Conservation (phyloP, 2,329 filamentous ascomycete genomes). For the Colletotrichum australisinense region DNA sequence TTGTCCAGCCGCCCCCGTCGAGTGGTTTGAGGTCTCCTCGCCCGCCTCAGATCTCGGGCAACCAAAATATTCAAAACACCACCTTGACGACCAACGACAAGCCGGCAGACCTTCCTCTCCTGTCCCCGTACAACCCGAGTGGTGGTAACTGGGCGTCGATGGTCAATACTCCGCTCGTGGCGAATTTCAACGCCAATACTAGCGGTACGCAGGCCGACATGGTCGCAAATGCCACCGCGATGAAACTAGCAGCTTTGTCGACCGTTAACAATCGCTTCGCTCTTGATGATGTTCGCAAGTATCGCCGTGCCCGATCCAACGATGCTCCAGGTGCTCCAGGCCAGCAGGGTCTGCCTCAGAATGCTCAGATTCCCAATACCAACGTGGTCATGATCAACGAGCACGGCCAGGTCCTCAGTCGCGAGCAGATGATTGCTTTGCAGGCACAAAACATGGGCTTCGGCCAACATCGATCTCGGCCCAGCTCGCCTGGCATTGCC, state of each 20-base stretch:
- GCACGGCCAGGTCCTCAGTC: slow-evolving; percentile 85
- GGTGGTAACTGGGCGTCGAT: slow-evolving; percentile 98
- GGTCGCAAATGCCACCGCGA: slow-evolving; percentile 98
- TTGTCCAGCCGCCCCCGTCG: slow-evolving; percentile 83
- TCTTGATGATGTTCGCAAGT: slow-evolving; percentile 96
- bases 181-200: slow-evolving; percentile 77
- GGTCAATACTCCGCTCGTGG: slow-evolving; percentile 96
- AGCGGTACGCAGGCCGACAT: slow-evolving; percentile 86
- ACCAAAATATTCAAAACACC: slow-evolving; percentile 82
- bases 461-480: slow-evolving; percentile 81
- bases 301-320: slow-evolving; percentile 89
- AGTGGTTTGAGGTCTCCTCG: slow-evolving; percentile 83
- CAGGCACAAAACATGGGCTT: slow-evolving; percentile 74
- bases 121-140: slow-evolving; percentile 84
- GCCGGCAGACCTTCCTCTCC: slow-evolving; percentile 78
- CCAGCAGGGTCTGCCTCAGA: slow-evolving; percentile 26
- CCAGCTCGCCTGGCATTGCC: slow-evolving; percentile 87
- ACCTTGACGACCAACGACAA: slow-evolving; percentile 81
- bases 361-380: slow-evolving; percentile 71
- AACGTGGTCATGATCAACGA: slow-evolving; percentile 96
- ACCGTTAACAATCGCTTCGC: slow-evolving; percentile 99
- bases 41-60: slow-evolving; percentile 74
- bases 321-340: slow-evolving; percentile 71
- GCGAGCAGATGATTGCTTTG: slow-evolving; percentile 86
- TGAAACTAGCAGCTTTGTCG: slow-evolving; percentile 97